Base-by-base conservation (phyloP, 2,329 filamentous ascomycete species). In the Chaetomium globosum region DNA sequence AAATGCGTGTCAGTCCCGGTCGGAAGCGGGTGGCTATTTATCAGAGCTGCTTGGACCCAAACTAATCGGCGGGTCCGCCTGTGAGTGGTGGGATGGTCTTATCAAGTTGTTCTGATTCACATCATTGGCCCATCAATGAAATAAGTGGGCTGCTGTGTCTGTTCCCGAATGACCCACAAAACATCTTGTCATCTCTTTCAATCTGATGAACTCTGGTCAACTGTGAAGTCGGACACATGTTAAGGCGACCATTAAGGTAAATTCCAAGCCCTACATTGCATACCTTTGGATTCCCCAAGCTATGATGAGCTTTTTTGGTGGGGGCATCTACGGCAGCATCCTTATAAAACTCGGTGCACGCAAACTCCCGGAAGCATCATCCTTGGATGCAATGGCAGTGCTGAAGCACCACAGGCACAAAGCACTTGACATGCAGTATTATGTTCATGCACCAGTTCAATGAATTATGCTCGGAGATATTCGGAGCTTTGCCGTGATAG, bases 11-110 rank as follows among this genome's bases (percentile, higher is more conserved):
- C 70, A 72, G 74, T 72, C 71, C 68, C 73, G 71, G 73, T 73
- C 72, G 74, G 74, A 69, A 73, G 73, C 72, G 69, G 70, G 72
- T 71, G 70, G 73, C 74, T 77, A 77, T 77, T 77, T 77, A 77
- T 76, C 72, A 74, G 4, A 26, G 28, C n/a, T 48, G 46, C 46
- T n/a, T 5, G 39, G 39, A n/a, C 39, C 39, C 39, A 43, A 43
- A 53, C 55, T 56, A 57, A 48, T 26, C 61, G 59, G 61, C 69
- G 69, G 68, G 65, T 68, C 70, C 64, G 68, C 67, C 67, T 70
- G 67, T 71, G 67, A 72, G 57, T 74, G 72, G 70, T 63, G 71
- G 70, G 71, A 68, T 71, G 51, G 39, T 19, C 39, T 43, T 43
- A 43, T 43, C 39, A 43, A 16, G 3, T 43, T 43, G 39, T 43